Percentiles rank a stretch among this genome's conserved stretches.
Evolutionary conservation across 257 asterid genomes (phyloP).

Genomic region (Ballota nigra): DNA sequence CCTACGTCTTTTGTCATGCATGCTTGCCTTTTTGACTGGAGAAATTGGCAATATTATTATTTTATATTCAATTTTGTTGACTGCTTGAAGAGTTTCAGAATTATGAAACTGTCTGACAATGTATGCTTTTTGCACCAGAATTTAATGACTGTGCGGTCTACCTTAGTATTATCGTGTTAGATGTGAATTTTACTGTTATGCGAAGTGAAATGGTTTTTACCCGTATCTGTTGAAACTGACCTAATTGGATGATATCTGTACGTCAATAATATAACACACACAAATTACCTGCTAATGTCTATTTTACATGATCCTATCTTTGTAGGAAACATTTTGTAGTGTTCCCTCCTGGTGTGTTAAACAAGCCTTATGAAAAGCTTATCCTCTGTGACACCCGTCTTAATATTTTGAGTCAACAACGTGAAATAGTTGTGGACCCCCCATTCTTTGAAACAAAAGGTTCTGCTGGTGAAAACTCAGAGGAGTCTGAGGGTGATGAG

Average conservation of each 20-base stretch:
- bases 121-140: background rate
- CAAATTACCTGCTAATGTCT: background rate
- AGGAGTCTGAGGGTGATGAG: conserved; percentile 35
- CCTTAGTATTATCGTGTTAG: background rate
- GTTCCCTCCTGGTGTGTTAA: conserved; percentile 66
- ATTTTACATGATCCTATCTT: conserved; percentile 23
- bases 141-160: background rate
- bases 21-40: conserved; percentile 5
- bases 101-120: background rate
- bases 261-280: background rate
- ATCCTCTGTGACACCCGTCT: conserved; percentile 70
- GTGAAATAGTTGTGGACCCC: conserved; percentile 44
- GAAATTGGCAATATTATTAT: background rate
- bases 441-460: conserved; percentile 57
- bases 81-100: too few relatives aligned
- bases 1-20: conserved; percentile 7
- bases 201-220: conserved; percentile 6
- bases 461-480: conserved; percentile 42
- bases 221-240: background rate
- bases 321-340: conserved; percentile 64
- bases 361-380: conserved; percentile 81
- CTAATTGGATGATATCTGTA: conserved; percentile 13
- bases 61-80: too few relatives aligned
- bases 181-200: background rate
- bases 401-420: conserved; percentile 56